These are phyloP conservation scores for Ceratocystis smalleyi DNA, from an alignment of 2,329 filamentous ascomycete species.

Conservation along the genomic window DNA sequence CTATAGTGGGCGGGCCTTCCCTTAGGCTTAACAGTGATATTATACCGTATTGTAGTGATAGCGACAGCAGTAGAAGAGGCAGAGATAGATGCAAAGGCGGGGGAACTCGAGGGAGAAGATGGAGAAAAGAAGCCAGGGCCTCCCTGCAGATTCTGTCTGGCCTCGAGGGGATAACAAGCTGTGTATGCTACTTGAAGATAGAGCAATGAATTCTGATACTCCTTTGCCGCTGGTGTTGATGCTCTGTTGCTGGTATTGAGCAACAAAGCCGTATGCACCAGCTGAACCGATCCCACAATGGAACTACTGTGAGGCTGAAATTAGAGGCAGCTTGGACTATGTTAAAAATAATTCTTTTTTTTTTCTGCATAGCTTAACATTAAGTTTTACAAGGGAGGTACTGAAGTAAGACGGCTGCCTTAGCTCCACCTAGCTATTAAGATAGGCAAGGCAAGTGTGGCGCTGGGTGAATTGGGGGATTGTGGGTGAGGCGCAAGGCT, in stretches of 20 bases:
- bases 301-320: too few species aligned
- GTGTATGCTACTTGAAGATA: neutral
- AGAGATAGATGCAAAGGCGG: slow-evolving; percentile 2
- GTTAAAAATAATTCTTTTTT: too few species aligned
- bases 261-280: neutral
- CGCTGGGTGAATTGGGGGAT: too few species aligned
- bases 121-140: slow-evolving; percentile 3
- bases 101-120: neutral
- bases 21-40: slow-evolving; percentile 1
- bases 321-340: too few species aligned
- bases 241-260: neutral
- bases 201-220: neutral
- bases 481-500: too few species aligned
- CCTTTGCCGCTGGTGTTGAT: neutral
- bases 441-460: too few species aligned
- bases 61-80: neutral
- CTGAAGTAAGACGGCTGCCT: too few species aligned
- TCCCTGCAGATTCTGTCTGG: slow-evolving; percentile 4
- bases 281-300: too few species aligned
- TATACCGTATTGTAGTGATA: neutral
- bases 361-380: too few species aligned
- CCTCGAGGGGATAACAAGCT: neutral
- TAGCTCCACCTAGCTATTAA: too few species aligned
- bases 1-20: slow-evolving; percentile 6
- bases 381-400: too few species aligned